Evolutionary conservation across 75 land plant species (phyloP).

Genomic region (Picea sitchensis): DNA sequence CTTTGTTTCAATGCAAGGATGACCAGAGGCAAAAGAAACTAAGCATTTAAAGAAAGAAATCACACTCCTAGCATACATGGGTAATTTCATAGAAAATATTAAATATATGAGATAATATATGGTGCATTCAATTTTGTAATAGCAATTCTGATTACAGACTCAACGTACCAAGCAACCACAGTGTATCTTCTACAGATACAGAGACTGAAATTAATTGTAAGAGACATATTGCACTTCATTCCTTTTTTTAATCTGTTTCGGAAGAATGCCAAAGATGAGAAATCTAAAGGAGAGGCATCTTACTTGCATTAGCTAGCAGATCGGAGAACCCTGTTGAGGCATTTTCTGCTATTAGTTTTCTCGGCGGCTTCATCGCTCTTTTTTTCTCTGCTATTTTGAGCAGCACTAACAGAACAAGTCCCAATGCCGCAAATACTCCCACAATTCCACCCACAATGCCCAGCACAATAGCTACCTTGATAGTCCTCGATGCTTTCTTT

Average conservation of each 20-base stretch:
- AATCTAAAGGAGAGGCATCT: slow-evolving; percentile 10
- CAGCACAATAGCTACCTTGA: slow-evolving; percentile 35
- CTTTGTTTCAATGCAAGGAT: background rate
- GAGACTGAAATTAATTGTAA: background rate
- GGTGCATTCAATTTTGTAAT: background rate
- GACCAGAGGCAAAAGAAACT: background rate
- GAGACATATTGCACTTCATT: background rate
- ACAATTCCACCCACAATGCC: slow-evolving; percentile 29
- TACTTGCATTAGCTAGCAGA: slow-evolving; percentile 85
- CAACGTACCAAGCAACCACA: background rate
- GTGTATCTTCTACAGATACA: background rate
- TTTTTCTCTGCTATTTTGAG: slow-evolving; percentile 16
- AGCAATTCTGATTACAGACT: background rate
- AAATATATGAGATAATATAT: background rate
- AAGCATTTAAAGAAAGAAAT: background rate
- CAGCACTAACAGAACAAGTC: slow-evolving; percentile 24
- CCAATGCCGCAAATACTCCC: slow-evolving; percentile 16
- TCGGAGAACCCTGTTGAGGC: slow-evolving; percentile 55
- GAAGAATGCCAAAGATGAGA: slow-evolving; percentile 2
- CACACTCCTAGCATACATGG: background rate
- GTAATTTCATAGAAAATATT: background rate
- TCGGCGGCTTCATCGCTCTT: slow-evolving; percentile 18
- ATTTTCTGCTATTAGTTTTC: slow-evolving; percentile 37
- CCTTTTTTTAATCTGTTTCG: background rate
- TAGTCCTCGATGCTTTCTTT: slow-evolving; percentile 14